phyloP scores from a whole-genome alignment of 1,284 basidiomycete species.

The Anthracocystis panici-leucophaei region DNA sequence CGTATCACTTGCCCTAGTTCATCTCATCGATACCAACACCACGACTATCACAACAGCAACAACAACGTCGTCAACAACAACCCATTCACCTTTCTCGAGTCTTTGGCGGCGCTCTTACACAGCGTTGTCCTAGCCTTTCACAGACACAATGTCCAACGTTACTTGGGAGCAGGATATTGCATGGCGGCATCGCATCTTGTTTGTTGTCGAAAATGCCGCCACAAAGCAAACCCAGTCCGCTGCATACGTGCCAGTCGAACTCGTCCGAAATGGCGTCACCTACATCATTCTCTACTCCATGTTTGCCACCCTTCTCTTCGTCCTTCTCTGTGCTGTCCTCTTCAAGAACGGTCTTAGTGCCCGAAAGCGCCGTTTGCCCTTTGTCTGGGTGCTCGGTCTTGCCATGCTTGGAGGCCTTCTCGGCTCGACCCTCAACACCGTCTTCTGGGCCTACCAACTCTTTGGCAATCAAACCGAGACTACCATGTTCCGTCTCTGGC shows the following conservation, averaged over 20 bases:
- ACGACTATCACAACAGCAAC: not conserved
- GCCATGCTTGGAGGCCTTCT: constrained; percentile 52
- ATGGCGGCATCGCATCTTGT: constrained; percentile 36
- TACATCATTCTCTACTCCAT: constrained; percentile 60
- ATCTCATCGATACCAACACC: not conserved
- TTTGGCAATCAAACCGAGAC: constrained; percentile 36
- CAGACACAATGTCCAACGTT: constrained; percentile 21
- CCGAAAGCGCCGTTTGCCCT: constrained; percentile 38
- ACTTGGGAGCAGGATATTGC: constrained; percentile 12
- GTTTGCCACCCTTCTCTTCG: constrained; percentile 54
- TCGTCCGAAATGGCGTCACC: constrained; percentile 52
- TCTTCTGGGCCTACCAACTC: constrained; percentile 54
- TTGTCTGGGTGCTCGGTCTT: constrained; percentile 50
- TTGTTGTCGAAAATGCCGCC: constrained; percentile 25
- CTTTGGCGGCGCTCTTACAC: not conserved
- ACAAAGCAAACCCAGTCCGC: constrained; percentile 15
- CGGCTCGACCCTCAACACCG: constrained; percentile 54
- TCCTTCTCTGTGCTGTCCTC: constrained; percentile 50
- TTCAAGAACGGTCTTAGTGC: constrained; percentile 52
- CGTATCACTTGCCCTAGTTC: not conserved
- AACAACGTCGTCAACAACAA: not conserved
- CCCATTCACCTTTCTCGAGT: not conserved
- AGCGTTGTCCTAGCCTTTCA: not conserved
- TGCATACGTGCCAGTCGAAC: constrained; percentile 39
- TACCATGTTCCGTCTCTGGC: constrained; percentile 49